phyloP scores from a whole-genome alignment of 106 monocot species.

The Dendrobium huoshanense region DNA sequence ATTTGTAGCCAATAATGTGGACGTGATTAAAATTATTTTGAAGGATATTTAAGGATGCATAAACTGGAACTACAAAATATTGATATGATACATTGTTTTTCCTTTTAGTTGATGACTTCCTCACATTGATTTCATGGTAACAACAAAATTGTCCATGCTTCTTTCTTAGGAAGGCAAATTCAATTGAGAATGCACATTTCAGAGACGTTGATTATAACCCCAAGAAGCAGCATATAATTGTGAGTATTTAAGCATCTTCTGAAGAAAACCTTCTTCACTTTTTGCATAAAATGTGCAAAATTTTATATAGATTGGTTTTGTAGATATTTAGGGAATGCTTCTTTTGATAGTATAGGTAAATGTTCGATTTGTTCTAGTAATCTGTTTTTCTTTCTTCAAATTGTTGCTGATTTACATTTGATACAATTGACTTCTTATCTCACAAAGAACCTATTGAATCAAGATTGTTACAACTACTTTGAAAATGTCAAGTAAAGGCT shows the following conservation, averaged over 20 bases:
- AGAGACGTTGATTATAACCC: slow-evolving; percentile 96
- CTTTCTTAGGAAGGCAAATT: slow-evolving; percentile 56
- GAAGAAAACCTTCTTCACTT: background rate
- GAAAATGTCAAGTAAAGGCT: background rate
- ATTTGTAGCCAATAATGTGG: background rate
- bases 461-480: background rate
- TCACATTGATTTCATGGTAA: background rate
- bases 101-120: background rate
- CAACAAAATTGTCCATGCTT: background rate
- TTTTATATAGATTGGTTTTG: background rate
- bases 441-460: background rate
- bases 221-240: slow-evolving; percentile 67
- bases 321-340: background rate
- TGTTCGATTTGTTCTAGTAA: background rate
- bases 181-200: slow-evolving; percentile 78
- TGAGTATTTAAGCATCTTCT: slow-evolving; percentile 57
- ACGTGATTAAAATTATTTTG: background rate
- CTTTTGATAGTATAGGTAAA: background rate
- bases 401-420: background rate
- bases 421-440: background rate
- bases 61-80: background rate
- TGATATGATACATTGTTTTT: slow-evolving; percentile 2
- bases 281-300: background rate
- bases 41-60: background rate
- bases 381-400: background rate